A percentile compares a stretch with the other conserved stretches of the same genome.
Evolutionary conservation across 2,329 filamentous ascomycete species (phyloP).

Genomic region (Dactylellina drechsleri): DNA sequence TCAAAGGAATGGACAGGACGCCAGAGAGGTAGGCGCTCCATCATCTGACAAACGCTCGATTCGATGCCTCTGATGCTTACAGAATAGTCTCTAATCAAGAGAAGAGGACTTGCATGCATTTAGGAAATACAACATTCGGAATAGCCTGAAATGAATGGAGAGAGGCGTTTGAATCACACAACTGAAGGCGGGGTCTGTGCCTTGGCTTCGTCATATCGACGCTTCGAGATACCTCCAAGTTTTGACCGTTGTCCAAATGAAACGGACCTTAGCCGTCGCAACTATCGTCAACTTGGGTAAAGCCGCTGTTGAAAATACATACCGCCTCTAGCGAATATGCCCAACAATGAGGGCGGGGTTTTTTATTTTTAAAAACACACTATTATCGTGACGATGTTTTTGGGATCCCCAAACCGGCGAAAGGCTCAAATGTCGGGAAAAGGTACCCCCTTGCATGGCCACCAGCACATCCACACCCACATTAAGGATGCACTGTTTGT

Average conservation of each 20-base stretch:
- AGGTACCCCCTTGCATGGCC: conserved; percentile 38
- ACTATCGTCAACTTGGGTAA: conserved; percentile 7
- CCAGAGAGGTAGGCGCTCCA: background rate
- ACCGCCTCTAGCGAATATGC: background rate
- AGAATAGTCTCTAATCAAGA: conserved; percentile 4
- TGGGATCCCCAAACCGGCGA: conserved; percentile 35
- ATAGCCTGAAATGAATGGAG: no score
- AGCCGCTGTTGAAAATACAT: conserved; percentile 21
- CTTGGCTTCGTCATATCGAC: conserved; percentile 1
- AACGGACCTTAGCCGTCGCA: conserved; percentile 36
- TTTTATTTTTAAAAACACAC: background rate
- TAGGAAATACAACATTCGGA: no score
- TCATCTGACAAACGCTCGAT: conserved; percentile 12
- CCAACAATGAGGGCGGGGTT: background rate
- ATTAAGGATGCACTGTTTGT: conserved; percentile 30
- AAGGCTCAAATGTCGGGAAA: conserved; percentile 4
- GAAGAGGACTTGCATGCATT: no score
- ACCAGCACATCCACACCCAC: conserved; percentile 34
- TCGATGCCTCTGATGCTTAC: conserved; percentile 19
- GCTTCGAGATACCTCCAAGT: conserved; percentile 18
- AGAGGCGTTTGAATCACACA: no score
- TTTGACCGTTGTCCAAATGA: conserved; percentile 1
- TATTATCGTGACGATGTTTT: background rate
- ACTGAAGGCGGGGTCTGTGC: no score
- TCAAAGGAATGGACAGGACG: background rate